These are phyloP conservation scores for Amniculicola lignicola DNA, from an alignment of 495 filamentous ascomycete genomes.

Conservation along the genomic window DNA sequence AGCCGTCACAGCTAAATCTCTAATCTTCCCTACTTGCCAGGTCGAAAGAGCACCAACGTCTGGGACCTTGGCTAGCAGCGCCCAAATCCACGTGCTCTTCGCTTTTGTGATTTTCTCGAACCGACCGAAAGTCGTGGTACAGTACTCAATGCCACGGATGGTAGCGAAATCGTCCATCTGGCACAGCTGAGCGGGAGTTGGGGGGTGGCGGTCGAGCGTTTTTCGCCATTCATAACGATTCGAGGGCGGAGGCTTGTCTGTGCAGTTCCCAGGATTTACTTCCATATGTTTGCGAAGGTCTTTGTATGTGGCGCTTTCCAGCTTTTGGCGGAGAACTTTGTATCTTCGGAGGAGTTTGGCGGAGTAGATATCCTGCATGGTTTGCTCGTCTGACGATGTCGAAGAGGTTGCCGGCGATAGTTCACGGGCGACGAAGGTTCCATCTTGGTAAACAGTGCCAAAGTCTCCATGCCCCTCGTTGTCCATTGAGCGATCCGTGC, in stretches of 20 bases:
- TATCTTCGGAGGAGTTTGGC: slow-evolving; percentile 60
- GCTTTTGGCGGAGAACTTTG: slow-evolving; percentile 52
- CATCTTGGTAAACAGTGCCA: slow-evolving; percentile 64
- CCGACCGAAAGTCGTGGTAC: slow-evolving; percentile 46
- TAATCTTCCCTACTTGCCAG: slow-evolving; percentile 54
- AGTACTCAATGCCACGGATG: slow-evolving; percentile 51
- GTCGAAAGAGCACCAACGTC: slow-evolving; percentile 57
- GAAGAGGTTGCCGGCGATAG: neutral
- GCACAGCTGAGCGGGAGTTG: slow-evolving; percentile 64
- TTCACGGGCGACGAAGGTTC: slow-evolving; percentile 59
- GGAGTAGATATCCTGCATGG: slow-evolving; percentile 60
- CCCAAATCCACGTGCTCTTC: slow-evolving; percentile 61
- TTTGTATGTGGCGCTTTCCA: neutral
- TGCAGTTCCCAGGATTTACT: slow-evolving; percentile 7
- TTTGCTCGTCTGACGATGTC: neutral
- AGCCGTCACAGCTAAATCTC: slow-evolving; percentile 60
- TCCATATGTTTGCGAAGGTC: neutral
- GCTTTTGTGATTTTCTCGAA: slow-evolving; percentile 46
- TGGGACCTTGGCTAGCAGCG: slow-evolving; percentile 55
- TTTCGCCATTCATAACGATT: slow-evolving; percentile 49
- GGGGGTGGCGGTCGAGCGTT: slow-evolving; percentile 55
- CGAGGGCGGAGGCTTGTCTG: slow-evolving; percentile 47
- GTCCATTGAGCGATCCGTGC: slow-evolving; percentile 28
- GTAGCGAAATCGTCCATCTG: slow-evolving; percentile 63
- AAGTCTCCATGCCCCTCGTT: slow-evolving; percentile 44